Evolutionary conservation across 179 eudicot species (phyloP), one percentile per base, ranked within the genome.

Genomic region (Spinacia oleracea): DNA sequence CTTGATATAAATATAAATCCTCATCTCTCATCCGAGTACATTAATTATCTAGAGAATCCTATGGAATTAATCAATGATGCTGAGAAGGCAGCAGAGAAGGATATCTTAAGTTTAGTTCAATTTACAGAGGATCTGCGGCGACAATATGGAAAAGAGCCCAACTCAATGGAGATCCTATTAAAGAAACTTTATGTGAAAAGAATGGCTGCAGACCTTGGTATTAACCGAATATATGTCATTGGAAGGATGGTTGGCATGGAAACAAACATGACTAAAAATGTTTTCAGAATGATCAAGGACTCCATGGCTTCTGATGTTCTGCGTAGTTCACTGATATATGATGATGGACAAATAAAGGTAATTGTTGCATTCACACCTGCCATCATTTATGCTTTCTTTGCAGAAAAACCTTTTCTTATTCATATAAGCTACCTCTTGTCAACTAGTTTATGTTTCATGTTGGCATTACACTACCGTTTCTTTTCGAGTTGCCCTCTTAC

Each of bases 121-220:
- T 95, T 89, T 82, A 87, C 95, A 9, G 97, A 93, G 82, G 84
- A 93, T 84, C 83, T 95, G 78, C 86, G 98, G 23, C 85, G 95
- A 21, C 97, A 91, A 59, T 87, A 91, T 76, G 98, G 98, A 76
- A 95, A 93, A 85, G 98, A 95, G 85, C 98, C 98, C 42, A 82
- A 87, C 84, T 89, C 98, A 35, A 95, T 95, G 98, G 98, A 90
- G 84, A 89, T 89, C 69, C 83, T 93, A 34, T 77, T 95, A 74
- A 93, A 93, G 83, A 95, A 95, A 85, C 95, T 93, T 77, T 95
- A 95, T 64, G 91, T 93, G 67, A 93, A 74, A 82, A 86, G 98
- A 88, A 95, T 95, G 98, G 97, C 97, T 25, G 97, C 98, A 59
- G 98, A 95, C 85, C 90, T 95, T 60, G 97, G 97, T 67, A 90